phyloP scores from a whole-genome alignment of 805 yeast species.

The Spathaspora passalidarum region DNA sequence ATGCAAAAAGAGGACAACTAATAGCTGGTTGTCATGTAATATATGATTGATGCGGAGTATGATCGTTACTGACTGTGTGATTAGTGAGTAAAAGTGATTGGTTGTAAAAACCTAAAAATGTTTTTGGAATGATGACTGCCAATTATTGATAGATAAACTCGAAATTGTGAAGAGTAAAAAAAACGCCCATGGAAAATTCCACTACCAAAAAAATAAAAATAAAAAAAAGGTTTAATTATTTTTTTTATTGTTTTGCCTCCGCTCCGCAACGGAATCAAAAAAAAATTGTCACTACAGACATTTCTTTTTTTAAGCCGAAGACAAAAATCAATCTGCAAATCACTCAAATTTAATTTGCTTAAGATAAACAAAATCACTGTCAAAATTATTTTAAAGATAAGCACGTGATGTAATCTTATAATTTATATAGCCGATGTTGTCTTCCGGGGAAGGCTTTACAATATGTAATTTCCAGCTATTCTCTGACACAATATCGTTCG shows the following conservation, averaged over 20 bases:
- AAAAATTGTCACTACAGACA: neutral
- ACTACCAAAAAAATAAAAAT: neutral
- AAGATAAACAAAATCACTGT: neutral
- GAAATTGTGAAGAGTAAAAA: neutral
- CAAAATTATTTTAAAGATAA: no score
- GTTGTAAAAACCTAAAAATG: no score
- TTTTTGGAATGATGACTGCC: neutral
- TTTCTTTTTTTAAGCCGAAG: neutral
- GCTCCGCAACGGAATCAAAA: neutral
- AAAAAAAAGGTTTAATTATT: no score
- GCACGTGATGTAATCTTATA: neutral
- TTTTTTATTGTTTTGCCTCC: neutral
- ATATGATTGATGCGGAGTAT: neutral
- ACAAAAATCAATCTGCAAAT: neutral
- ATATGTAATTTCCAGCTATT: no score
- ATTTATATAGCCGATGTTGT: neutral
- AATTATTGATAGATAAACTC: neutral
- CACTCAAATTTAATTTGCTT: neutral
- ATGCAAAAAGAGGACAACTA: neutral
- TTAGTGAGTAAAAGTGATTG: no score
- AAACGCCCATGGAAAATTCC: conserved; percentile 1
- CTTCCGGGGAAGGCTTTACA: no score
- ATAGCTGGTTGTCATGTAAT: neutral
- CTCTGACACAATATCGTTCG: neutral
- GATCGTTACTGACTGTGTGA: neutral